Evolutionary conservation across 192 early-diverging fungal genomes (phyloP).

Genomic region (Coemansia reversa): DNA sequence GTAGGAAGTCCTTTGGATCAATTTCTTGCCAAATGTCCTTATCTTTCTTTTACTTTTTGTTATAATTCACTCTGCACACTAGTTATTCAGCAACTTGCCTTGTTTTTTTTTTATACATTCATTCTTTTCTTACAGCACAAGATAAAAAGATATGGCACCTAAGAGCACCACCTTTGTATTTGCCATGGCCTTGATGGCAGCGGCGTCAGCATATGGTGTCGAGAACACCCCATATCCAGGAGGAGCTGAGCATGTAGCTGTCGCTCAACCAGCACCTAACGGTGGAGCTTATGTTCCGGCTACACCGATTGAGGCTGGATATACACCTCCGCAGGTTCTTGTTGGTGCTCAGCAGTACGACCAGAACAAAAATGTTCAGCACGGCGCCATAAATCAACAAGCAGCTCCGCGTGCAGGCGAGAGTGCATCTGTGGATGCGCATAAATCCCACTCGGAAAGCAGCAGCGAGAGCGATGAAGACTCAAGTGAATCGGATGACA

Average conservation of each 20-base stretch:
- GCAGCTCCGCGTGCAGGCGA: conserved; percentile 15
- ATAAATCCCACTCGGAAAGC: neutral
- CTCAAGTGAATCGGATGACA: conserved; percentile 1
- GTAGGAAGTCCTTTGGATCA: neutral
- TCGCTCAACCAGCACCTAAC: neutral
- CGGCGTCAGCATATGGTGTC: neutral
- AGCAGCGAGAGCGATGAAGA: conserved; percentile 17
- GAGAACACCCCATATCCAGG: neutral
- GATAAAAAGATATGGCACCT: neutral
- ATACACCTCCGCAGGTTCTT: conserved; percentile 29
- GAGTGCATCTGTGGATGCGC: neutral
- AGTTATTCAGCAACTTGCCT: neutral
- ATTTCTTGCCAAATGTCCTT: neutral
- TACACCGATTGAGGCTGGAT: conserved; percentile 29
- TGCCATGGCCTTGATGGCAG: conserved; percentile 1
- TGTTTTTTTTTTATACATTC: neutral
- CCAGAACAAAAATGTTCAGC: conserved; percentile 11
- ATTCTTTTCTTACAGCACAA: neutral
- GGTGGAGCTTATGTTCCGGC: conserved; percentile 1
- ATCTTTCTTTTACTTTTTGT: neutral
- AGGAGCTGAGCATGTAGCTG: conserved; percentile 1
- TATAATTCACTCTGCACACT: neutral
- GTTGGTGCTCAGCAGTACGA: conserved; percentile 41
- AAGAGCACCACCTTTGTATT: neutral
- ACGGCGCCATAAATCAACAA: neutral